Evolutionary conservation across 345 rosid genomes (phyloP), one percentile per base, ranked within the genome.

Genomic region (Sisymbrium irio): DNA sequence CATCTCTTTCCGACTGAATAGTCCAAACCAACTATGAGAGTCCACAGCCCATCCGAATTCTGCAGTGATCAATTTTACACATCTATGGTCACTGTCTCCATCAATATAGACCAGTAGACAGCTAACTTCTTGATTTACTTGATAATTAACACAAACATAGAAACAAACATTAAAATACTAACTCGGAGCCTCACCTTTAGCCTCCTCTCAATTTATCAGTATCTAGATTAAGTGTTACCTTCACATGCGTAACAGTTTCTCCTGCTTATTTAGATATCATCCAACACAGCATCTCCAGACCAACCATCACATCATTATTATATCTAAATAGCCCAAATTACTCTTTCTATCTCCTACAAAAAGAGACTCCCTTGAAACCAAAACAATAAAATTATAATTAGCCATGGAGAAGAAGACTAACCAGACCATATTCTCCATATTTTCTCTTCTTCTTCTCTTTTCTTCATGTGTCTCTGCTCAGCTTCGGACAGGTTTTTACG

Each of bases 181-280:
- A 58, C 46, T 67, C 20, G 12, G 14, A 30, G 47, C 68, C 56
- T 67, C 68, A 39, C 61, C 36, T 37, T n/a, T 30, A 50, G 62
- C 62, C 57, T 60, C 73, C 78, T 60, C 69, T 39, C 56, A 37
- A 56, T 13, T 69, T 70, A 65, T 76, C 76, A 70, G 70, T 70
- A 63, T 69, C 22, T 63, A 55, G 66, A 56, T 64, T 39, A 61
- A 77, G 45, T 71, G 76, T 70, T 70, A 28, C 62, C 63, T 54
- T 76, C 76, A 76, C 80, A 76, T 76, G 70, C 71, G 71, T 76
- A 69, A 76, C 75, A 54, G 49, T 27, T 76, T 36, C n/a, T 69
- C 42, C 22, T 53, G 4, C 15, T 44, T 68, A 61, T 40, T 68
- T 68, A 67, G 67, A 60, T 60, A 40, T 50, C 73, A 25, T 40